phyloP scores from a whole-genome alignment of 2,329 filamentous ascomycete genomes.

The Purpureocillium takamizusanense region DNA sequence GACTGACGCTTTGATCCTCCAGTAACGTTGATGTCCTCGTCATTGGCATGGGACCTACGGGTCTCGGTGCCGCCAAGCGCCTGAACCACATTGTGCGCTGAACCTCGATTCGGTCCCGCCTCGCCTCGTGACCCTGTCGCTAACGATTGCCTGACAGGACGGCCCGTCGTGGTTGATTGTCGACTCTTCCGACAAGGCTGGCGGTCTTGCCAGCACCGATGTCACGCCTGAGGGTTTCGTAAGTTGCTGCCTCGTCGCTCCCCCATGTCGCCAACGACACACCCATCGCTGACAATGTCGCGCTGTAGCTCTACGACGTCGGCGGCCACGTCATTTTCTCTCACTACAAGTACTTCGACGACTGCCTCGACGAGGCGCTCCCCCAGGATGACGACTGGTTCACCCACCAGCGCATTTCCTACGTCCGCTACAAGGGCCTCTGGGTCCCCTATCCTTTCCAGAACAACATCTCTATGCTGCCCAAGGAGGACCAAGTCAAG shows the following conservation, averaged over 20 bases:
- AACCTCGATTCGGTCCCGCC: slow-evolving; percentile 19
- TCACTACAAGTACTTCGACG: slow-evolving; percentile 99
- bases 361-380: slow-evolving; percentile 94
- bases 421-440: slow-evolving; percentile 90
- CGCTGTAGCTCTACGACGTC: slow-evolving; percentile 83
- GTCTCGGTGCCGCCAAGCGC: slow-evolving; percentile 95
- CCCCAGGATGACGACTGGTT: slow-evolving; percentile 94
- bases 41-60: slow-evolving; percentile 95
- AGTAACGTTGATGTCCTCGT: slow-evolving; percentile 95
- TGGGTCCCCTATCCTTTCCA: slow-evolving; percentile 99
- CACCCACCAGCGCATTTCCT: slow-evolving; percentile 96
- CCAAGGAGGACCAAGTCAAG: slow-evolving; percentile 92
- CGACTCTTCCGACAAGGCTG: slow-evolving; percentile 83
- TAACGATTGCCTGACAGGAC: slow-evolving; percentile 47
- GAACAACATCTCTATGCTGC: slow-evolving; percentile 98
- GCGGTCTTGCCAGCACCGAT: slow-evolving; percentile 93
- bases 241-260: slow-evolving; percentile 36
- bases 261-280: slow-evolving; percentile 2
- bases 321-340: slow-evolving; percentile 98
- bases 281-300: slow-evolving; percentile 5
- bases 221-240: slow-evolving; percentile 94
- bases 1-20: slow-evolving; percentile 13
- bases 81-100: slow-evolving; percentile 89
- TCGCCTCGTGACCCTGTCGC: slow-evolving; percentile 9
- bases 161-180: slow-evolving; percentile 93